A percentile compares a stretch with the other conserved stretches of the same genome.
These are phyloP conservation scores for Leptomonas pyrrhocoris DNA, from an alignment of 208 protist species.

Conservation along the genomic window DNA sequence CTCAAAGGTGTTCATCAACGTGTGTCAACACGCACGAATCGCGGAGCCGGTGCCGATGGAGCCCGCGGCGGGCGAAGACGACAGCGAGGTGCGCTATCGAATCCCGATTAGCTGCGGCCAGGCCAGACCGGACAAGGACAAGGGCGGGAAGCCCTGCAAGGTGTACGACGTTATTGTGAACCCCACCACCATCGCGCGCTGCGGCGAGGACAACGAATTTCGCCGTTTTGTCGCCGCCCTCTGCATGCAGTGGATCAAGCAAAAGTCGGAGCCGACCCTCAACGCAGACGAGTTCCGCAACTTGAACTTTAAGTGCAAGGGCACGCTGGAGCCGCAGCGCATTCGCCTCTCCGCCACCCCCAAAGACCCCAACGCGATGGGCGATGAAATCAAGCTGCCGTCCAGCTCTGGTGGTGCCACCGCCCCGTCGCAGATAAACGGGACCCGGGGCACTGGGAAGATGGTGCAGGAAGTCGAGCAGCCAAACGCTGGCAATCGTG, in stretches of 20 bases:
- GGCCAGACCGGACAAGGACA: constrained; percentile 81
- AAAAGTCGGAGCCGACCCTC: constrained; percentile 89
- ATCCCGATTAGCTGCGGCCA: constrained; percentile 90
- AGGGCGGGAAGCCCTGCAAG: constrained; percentile 83
- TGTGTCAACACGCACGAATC: constrained; percentile 86
- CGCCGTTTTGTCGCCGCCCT: constrained; percentile 85
- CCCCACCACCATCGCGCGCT: constrained; percentile 73
- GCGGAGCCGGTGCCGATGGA: constrained; percentile 87
- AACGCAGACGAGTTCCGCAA: constrained; percentile 87
- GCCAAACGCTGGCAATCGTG: background rate
- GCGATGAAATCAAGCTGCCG: constrained; percentile 86
- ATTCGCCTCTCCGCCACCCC: constrained; percentile 68
- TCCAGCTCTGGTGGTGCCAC: constrained; percentile 36
- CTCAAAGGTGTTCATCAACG: constrained; percentile 90
- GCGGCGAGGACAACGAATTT: constrained; percentile 80
- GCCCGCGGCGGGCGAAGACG: constrained; percentile 1
- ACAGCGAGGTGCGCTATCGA: constrained; percentile 62
- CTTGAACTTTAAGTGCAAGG: constrained; percentile 90
- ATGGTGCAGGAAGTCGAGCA: constrained; percentile 65
- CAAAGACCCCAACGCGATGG: constrained; percentile 74
- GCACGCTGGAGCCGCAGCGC: constrained; percentile 82
- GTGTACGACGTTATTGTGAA: constrained; percentile 93
- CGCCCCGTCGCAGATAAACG: constrained; percentile 50
- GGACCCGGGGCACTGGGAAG: constrained; percentile 48
- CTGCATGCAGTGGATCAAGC: constrained; percentile 91